A percentile compares a stretch with the other conserved stretches of the same genome.
These are phyloP conservation scores for Pisolithus orientalis DNA, from an alignment of 768 basidiomycete species.

Conservation along the genomic window DNA sequence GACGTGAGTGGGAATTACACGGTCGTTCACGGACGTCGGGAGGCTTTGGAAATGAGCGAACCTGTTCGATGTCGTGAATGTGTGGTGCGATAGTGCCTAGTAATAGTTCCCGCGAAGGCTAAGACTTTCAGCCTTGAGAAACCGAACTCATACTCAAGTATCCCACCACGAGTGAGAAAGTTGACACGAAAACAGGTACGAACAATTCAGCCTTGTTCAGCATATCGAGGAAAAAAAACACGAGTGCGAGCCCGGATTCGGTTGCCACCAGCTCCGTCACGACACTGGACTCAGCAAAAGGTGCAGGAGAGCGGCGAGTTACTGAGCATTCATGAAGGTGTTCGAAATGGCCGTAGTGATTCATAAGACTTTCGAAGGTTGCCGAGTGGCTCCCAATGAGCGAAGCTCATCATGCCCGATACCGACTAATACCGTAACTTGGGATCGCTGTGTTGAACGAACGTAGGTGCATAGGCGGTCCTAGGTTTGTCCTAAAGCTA, in stretches of 20 bases:
- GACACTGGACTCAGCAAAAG: constrained; percentile 20
- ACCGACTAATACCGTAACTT: constrained; percentile 25
- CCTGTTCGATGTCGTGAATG: constrained; percentile 30
- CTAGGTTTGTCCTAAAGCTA: too few relatives aligned
- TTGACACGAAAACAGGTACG: constrained; percentile 27
- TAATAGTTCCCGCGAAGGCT: constrained; percentile 32
- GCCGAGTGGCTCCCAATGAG: constrained; percentile 31
- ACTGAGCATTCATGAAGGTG: constrained; percentile 17
- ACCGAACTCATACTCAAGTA: constrained; percentile 18
- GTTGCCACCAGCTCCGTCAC: constrained; percentile 16
- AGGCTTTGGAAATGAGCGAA: constrained; percentile 24
- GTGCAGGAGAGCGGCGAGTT: constrained; percentile 22
- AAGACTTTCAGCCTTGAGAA: constrained; percentile 25
- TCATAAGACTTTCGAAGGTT: background rate
- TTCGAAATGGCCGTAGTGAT: background rate
- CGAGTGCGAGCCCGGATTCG: constrained; percentile 27
- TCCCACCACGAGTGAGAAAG: constrained; percentile 21
- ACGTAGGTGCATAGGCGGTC: too few relatives aligned
- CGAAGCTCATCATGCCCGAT: constrained; percentile 27
- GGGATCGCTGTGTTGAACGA: too few relatives aligned
- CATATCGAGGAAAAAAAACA: constrained; percentile 30
- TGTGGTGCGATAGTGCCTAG: constrained; percentile 33
- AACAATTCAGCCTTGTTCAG: constrained; percentile 16
- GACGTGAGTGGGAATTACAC: constrained; percentile 30
- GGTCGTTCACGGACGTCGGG: constrained; percentile 28